Base-by-base conservation (phyloP, 257 asterid species). In the Pogostemon cablin region DNA sequence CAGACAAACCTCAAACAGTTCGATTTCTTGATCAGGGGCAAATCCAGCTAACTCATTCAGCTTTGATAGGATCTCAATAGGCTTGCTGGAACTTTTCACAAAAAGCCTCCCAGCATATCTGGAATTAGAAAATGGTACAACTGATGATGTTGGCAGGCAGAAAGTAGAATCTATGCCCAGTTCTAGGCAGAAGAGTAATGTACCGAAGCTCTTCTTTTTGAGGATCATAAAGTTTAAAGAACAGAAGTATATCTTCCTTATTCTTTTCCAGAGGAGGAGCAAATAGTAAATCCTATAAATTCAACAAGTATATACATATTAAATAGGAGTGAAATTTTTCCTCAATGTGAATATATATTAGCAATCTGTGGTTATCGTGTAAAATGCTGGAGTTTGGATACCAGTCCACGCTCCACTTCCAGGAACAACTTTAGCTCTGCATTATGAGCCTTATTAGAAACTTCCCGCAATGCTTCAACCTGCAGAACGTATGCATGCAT, bases 391-490 rank as follows among this genome's bases (percentile, higher is more conserved):
- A 54, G 32, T 59, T 71, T 17, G 71, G 10, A 66, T 84, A 95
- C 99, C 96, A 20, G 85, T 63, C 92, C 99, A 73, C 10, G 71
- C 69, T 88, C 85, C 41, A 88, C 86, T 90, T 95, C 98, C 93
- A 95, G 74, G 77, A 91, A 91, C 79, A 95, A 79, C 81, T 89
- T 89, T 58, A 95, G 83, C 72, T 95, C 97, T 8, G 99, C 98
- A 83, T 86, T 89, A 79, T 90, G 86, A 69, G 85, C 86, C 84
- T 91, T 91, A 74, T 82, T 91, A 55, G 96, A 91, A 64, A 81
- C 95, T 76, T 95, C 99, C 81, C 97, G 86, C 83, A 91, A 75
- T 82, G 91, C 90, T 68, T 98, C 97, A 62, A 91, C 99, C 99
- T 95, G 85, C 76, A 81, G 47, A 75, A 39, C 34, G 76, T 52